Percentiles rank a stretch among this genome's conserved stretches.
phyloP scores from a whole-genome alignment of 768 basidiomycete genomes.

The Xanthoconium stramineum region DNA sequence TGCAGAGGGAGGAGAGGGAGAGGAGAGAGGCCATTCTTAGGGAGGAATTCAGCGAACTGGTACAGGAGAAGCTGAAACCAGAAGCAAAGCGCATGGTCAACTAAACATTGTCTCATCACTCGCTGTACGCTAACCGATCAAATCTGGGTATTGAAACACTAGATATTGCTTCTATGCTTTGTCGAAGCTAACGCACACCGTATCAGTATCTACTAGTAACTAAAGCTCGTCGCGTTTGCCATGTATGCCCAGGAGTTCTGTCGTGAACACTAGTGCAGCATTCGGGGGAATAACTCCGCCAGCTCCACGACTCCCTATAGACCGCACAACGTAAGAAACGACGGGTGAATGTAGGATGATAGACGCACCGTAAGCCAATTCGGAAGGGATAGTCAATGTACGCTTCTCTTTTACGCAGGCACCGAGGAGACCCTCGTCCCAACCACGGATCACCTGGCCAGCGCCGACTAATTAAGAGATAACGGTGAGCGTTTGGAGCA shows the following conservation, averaged over 20 bases:
- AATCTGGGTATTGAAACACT: not conserved
- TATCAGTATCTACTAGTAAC: not conserved
- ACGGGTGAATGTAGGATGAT: not conserved
- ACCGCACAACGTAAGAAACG: not conserved
- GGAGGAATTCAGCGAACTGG: slow-evolving; percentile 85
- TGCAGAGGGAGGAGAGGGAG: slow-evolving; percentile 92
- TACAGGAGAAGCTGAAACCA: slow-evolving; percentile 57
- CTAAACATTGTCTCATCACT: not conserved
- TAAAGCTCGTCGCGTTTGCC: slow-evolving; percentile 55
- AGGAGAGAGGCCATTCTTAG: slow-evolving; percentile 86
- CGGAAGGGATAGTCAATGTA: slow-evolving; percentile 79
- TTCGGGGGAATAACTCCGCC: slow-evolving; percentile 75
- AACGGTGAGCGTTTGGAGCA: not conserved
- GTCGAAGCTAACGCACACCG: not conserved
- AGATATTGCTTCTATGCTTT: not conserved
- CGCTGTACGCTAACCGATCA: not conserved
- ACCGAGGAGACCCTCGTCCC: slow-evolving; percentile 78
- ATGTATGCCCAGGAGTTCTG: slow-evolving; percentile 72
- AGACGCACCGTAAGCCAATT: slow-evolving; percentile 76
- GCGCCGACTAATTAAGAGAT: slow-evolving; percentile 52
- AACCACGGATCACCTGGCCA: slow-evolving; percentile 81
- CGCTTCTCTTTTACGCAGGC: slow-evolving; percentile 91
- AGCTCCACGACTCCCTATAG: slow-evolving; percentile 67
- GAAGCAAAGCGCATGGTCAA: slow-evolving; percentile 23
- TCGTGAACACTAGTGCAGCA: slow-evolving; percentile 81